Evolutionary conservation across 306 rosid genomes (phyloP).

Genomic region (Pueraria montana): DNA sequence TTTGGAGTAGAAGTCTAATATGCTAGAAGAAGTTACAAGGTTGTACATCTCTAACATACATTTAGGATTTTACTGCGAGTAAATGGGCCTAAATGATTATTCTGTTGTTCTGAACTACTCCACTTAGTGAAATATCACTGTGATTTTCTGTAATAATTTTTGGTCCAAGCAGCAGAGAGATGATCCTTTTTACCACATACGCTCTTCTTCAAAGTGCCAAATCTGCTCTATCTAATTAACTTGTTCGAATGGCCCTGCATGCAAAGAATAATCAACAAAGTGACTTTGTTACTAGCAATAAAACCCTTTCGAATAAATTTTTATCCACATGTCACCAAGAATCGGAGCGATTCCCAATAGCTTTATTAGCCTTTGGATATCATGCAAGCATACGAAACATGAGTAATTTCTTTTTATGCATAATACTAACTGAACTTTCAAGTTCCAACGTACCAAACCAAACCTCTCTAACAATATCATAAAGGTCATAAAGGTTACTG

Average conservation of each 20-base stretch:
- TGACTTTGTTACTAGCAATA: neutral
- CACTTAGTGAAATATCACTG: constrained; percentile 11
- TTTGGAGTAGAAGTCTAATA: constrained; percentile 26
- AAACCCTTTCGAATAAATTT: neutral
- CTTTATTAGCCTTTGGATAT: neutral
- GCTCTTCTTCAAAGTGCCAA: constrained; percentile 20
- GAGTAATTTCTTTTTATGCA: neutral
- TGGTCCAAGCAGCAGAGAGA: constrained; percentile 14
- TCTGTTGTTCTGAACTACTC: constrained; percentile 15
- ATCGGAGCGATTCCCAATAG: neutral
- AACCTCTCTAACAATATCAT: too few species aligned
- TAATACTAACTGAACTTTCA: neutral
- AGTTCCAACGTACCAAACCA: too few species aligned
- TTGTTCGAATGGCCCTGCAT: constrained; percentile 34
- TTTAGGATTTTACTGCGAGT: constrained; percentile 11
- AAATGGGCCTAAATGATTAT: constrained; percentile 35
- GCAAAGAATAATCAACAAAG: constrained; percentile 20
- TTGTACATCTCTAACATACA: constrained; percentile 40
- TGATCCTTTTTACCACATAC: constrained; percentile 7
- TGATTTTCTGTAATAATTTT: constrained; percentile 27
- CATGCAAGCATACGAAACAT: constrained; percentile 21
- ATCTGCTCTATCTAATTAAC: neutral
- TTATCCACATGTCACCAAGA: neutral
- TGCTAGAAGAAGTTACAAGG: constrained; percentile 18
- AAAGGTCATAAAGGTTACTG: neutral